Base-by-base conservation (phyloP, 2,329 filamentous ascomycete species). In the Sporothrix brasiliensis region DNA sequence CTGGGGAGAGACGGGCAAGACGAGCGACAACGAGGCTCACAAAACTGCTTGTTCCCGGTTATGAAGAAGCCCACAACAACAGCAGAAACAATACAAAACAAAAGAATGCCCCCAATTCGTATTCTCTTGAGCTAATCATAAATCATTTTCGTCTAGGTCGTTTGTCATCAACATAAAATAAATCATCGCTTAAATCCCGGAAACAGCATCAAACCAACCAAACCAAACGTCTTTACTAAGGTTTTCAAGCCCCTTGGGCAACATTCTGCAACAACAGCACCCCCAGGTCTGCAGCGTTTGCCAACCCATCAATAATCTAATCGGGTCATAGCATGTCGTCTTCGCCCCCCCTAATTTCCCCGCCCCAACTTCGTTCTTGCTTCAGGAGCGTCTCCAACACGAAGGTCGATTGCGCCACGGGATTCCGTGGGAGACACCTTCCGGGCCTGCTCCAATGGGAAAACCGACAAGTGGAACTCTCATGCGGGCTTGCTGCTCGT, bases 371-470 rank as follows among this genome's bases (percentile, higher is more conserved):
- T n/a, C 27, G 30, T 16, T 16, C 41, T 34, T 61, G 9, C 11
- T 9, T 66, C 34, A 56, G 10, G 44, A 41, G 4, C 24, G 24
- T 27, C n/a, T 34, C 70, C 69, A 70, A 63, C 72, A 73, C 1
- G 60, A 39, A 4, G 70, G 70, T 5, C 21, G 27, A 4, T 60
- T 47, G 5, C 52, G 63, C 69, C 72, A 75, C 0, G 70, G 63
- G 10, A 41, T 14, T 10, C 69, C 67, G 24, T 75, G 74, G 21
- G 67, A 53, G 2, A 61, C 68, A 4, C 69, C 72, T 73, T 83
- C 81, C 9, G 81, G 81, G 0, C 81, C 81, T 24, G 81, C 81
- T 30, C 81, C 81, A 21, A 83, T 74, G 24, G 81, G 81, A 1
- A 82, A 76, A 1, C 80, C 81, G 7, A 77, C 78, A 34, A 81